A percentile compares a stretch with the other conserved stretches of the same genome.
These are phyloP conservation scores for Aegilops umbellulata DNA, from an alignment of 176 grass and related monocot species.

Conservation along the genomic window DNA sequence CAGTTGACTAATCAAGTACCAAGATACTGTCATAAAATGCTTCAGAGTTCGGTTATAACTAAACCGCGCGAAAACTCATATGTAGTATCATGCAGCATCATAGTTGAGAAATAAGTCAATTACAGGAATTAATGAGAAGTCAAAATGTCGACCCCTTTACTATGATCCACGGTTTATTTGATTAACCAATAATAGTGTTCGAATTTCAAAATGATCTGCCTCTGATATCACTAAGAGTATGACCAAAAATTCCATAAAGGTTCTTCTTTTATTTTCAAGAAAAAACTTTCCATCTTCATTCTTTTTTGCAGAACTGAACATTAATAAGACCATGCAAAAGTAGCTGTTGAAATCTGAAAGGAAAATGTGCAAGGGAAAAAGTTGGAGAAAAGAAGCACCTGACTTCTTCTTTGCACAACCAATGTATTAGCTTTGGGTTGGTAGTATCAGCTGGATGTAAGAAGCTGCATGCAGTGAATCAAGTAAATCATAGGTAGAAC, in stretches of 20 bases:
- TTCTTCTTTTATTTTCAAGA: constrained; percentile 22
- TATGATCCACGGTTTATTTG: too few relatives aligned
- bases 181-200: not conserved
- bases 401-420: constrained; percentile 94
- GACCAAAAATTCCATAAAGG: not conserved
- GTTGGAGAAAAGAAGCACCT: constrained; percentile 41
- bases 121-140: too few relatives aligned
- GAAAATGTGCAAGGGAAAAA: constrained; percentile 24
- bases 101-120: not conserved
- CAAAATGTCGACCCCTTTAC: too few relatives aligned
- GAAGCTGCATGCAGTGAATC: constrained; percentile 51
- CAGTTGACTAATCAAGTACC: not conserved
- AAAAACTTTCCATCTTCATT: constrained; percentile 7
- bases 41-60: not conserved
- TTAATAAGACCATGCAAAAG: constrained; percentile 20
- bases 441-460: constrained; percentile 89
- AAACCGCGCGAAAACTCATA: not conserved
- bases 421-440: constrained; percentile 73
- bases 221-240: not conserved
- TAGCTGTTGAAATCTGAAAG: not conserved
- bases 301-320: not conserved
- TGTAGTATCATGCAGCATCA: not conserved
- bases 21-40: not conserved
- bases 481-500: constrained; percentile 26
- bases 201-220: not conserved